Percentiles rank a stretch among this genome's conserved stretches.
phyloP scores from a whole-genome alignment of 495 filamentous ascomycete species.

The Diplogelasinospora grovesii region DNA sequence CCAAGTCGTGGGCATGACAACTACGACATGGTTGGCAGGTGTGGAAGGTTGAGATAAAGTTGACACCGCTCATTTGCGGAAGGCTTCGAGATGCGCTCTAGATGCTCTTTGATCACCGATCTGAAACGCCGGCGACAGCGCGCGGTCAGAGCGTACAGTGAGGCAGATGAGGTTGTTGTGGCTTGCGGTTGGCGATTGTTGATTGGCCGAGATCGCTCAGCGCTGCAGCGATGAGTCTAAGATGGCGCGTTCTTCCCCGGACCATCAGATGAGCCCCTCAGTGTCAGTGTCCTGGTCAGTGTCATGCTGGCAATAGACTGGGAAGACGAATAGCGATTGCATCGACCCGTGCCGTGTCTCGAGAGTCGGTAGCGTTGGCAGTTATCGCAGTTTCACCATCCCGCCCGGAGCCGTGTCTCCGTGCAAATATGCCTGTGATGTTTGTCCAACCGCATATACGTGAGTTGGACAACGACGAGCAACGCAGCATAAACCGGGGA shows the following conservation, averaged over 20 bases:
- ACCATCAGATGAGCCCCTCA: too few relatives aligned
- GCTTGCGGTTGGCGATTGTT: background rate
- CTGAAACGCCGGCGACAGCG: constrained; percentile 15
- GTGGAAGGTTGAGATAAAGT: background rate
- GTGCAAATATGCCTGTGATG: constrained; percentile 3
- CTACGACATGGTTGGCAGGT: too few relatives aligned
- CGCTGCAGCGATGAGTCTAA: background rate
- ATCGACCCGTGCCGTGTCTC: constrained; percentile 3
- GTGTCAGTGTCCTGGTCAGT: background rate
- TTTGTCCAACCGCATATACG: constrained; percentile 2
- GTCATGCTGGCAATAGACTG: background rate
- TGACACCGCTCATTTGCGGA: constrained; percentile 4
- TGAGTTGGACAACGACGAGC: constrained; percentile 3
- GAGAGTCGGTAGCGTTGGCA: background rate
- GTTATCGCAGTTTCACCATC: constrained; percentile 12
- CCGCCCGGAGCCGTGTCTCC: constrained; percentile 16
- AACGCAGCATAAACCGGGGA: constrained; percentile 22
- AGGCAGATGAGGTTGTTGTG: background rate
- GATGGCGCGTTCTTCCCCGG: constrained; percentile 1
- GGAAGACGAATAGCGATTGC: constrained; percentile 2
- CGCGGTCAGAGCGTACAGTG: constrained; percentile 12
- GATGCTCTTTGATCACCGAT: constrained; percentile 17
- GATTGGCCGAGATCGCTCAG: background rate
- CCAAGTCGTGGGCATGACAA: too few relatives aligned
- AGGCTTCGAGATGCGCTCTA: constrained; percentile 22